Evolutionary conservation across 78 protist genomes (phyloP), one percentile per base, ranked within the genome.

Genomic region (Diacronema lutheri): DNA sequence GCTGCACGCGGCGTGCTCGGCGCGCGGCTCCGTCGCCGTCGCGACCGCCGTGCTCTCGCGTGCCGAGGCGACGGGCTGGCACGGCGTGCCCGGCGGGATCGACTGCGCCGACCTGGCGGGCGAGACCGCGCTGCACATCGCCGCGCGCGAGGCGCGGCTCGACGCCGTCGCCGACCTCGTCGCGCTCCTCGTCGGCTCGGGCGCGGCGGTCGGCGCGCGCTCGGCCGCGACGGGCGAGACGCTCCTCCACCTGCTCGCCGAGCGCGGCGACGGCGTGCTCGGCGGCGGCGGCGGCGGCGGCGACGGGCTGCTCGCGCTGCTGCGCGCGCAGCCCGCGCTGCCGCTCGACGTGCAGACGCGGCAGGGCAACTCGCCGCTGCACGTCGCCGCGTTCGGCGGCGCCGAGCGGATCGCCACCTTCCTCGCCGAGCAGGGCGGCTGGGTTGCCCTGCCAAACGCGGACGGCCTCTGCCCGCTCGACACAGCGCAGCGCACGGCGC

Each of bases 1-100:
- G 16, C 46, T 71, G 58, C 79, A 71, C 57, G 79, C 79, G 20
- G 79, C 79, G 31, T 71, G 79, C 35, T 57, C 79, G 20, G 79
- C 79, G 31, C 41, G 79, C 35, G 57, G 79, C 56, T 2, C 79
- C 38, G 58, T 57, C 33, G 79, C 55, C 26, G 33, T 25, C n/a
- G 50, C 50, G 16, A 7, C 58, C 38, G 79, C 79, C 4, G 58
- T 26, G 38, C 33, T 71, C 35, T 7, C 16, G 16, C 16, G 16
- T 3, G 50, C 50, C 16, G 79, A 40, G 79, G 10, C 41, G 26
- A 41, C 41, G 79, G n/a, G 46, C 16, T 68, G 76, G 76, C 4
- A 13, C 25, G 46, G n/a, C 25, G 4, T 4, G 11, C 29, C 76
- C 21, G 29, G 4, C 10, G 9, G 38, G 13, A 38, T 56, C 79